Conservation (phyloP, 805 yeast species). For the Starmerella powellii region DNA sequence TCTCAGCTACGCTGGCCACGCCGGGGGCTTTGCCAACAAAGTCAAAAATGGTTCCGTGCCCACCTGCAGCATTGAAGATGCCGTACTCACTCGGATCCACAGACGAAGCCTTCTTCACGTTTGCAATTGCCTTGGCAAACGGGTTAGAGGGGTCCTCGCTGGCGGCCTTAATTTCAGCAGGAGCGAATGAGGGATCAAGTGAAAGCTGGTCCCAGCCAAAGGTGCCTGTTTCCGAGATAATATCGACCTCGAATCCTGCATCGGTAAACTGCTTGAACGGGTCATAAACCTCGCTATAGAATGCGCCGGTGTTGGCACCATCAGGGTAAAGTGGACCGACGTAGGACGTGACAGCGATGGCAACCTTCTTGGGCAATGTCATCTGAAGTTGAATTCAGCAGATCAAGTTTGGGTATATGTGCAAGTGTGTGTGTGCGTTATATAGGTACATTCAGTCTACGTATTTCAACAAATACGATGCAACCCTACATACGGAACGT, state of each 20-base stretch:
- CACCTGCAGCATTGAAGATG: constrained; percentile 52
- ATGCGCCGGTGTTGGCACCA: constrained; percentile 51
- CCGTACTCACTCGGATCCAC: constrained; percentile 39
- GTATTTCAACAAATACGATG: too few relatives aligned
- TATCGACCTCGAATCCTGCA: constrained; percentile 42
- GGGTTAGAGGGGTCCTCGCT: constrained; percentile 33
- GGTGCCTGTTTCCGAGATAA: constrained; percentile 48
- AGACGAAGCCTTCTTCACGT: constrained; percentile 39
- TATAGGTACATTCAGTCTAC: too few relatives aligned
- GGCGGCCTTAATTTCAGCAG: constrained; percentile 35
- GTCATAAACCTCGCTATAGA: constrained; percentile 46
- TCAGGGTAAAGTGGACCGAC: constrained; percentile 39
- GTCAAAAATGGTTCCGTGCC: constrained; percentile 52
- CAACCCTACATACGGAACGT: too few relatives aligned
- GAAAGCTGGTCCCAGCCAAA: constrained; percentile 52
- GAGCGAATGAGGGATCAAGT: constrained; percentile 31
- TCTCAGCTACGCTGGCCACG: constrained; percentile 37
- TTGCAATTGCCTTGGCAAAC: constrained; percentile 32
- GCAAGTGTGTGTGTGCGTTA: too few relatives aligned
- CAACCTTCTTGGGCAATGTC: constrained; percentile 18
- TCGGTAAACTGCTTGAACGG: constrained; percentile 40
- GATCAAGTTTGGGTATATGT: too few relatives aligned
- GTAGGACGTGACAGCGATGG: constrained; percentile 21
- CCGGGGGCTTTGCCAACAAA: constrained; percentile 39
- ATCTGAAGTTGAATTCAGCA: too few relatives aligned